phyloP scores from a whole-genome alignment of 2,329 filamentous ascomycete species.

The Hymenoscyphus occultus region DNA sequence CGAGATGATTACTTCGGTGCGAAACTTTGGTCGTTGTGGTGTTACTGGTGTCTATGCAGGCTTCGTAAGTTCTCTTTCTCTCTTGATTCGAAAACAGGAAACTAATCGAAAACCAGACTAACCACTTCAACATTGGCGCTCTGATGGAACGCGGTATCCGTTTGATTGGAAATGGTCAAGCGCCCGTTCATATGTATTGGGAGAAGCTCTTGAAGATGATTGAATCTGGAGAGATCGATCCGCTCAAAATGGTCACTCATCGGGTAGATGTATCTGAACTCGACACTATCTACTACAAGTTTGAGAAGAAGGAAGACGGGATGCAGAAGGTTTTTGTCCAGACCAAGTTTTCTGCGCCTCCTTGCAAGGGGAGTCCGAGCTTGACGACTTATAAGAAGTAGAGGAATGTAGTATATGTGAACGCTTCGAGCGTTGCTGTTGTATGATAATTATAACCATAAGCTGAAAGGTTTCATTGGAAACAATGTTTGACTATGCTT shows the following conservation, averaged over 20 bases:
- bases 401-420: not conserved
- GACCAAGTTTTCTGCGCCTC: slow-evolving; percentile 54
- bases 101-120: slow-evolving; percentile 20
- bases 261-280: slow-evolving; percentile 72
- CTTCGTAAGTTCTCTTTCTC: slow-evolving; percentile 44
- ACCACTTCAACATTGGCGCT: slow-evolving; percentile 47
- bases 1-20: slow-evolving; percentile 73
- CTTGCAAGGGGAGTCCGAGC: slow-evolving; percentile 43
- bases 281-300: slow-evolving; percentile 62
- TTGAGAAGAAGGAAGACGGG: slow-evolving; percentile 58
- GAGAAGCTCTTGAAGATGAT: slow-evolving; percentile 69
- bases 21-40: slow-evolving; percentile 70
- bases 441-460: no score
- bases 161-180: slow-evolving; percentile 65
- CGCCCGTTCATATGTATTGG: slow-evolving; percentile 83
- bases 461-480: no score
- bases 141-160: slow-evolving; percentile 85
- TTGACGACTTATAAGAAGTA: slow-evolving; percentile 41
- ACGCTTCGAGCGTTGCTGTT: no score
- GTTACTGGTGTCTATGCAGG: slow-evolving; percentile 70
- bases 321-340: slow-evolving; percentile 79
- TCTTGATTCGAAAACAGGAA: not conserved
- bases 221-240: slow-evolving; percentile 66
- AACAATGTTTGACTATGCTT: no score
- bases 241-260: slow-evolving; percentile 77